Conservation (phyloP, 2,329 filamentous ascomycete genomes). For the Diaporthe eres region DNA sequence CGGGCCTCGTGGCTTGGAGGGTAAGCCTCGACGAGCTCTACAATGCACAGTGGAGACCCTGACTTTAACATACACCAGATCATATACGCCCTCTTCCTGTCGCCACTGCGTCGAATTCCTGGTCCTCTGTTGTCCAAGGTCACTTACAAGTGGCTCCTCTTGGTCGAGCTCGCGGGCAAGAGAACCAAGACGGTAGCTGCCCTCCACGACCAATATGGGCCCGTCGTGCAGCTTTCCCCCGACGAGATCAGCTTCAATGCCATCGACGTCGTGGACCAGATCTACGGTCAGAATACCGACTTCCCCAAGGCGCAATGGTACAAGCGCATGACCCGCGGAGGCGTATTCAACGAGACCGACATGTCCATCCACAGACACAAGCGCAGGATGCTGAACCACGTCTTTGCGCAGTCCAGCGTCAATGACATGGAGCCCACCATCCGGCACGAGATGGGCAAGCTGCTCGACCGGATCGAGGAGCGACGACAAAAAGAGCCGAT, state of each 20-base stretch:
- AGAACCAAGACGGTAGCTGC: background rate
- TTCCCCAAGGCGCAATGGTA: conserved; percentile 8
- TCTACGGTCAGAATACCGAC: conserved; percentile 11
- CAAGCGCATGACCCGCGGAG: conserved; percentile 1
- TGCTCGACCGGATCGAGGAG: conserved; percentile 12
- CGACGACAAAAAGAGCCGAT: background rate
- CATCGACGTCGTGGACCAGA: conserved; percentile 13
- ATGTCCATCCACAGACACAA: conserved; percentile 1
- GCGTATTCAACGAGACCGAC: conserved; percentile 9
- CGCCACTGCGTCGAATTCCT: conserved; percentile 1
- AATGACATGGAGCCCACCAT: conserved; percentile 14
- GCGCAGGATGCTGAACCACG: conserved; percentile 11
- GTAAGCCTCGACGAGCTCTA: background rate
- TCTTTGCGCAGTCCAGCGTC: conserved; percentile 17
- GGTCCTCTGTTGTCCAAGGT: background rate
- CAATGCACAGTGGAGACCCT: background rate
- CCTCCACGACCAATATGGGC: conserved; percentile 2
- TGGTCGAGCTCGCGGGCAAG: conserved; percentile 2
- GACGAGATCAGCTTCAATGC: conserved; percentile 22
- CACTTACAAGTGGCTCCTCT: conserved; percentile 7
- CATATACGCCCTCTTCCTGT: conserved; percentile 4
- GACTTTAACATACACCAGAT: background rate
- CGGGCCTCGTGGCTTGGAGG: conserved; percentile 1
- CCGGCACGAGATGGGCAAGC: conserved; percentile 3
- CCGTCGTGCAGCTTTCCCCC: conserved; percentile 14